Evolutionary conservation across 768 basidiomycete species (phyloP).

Genomic region (Exidia glandulosa): DNA sequence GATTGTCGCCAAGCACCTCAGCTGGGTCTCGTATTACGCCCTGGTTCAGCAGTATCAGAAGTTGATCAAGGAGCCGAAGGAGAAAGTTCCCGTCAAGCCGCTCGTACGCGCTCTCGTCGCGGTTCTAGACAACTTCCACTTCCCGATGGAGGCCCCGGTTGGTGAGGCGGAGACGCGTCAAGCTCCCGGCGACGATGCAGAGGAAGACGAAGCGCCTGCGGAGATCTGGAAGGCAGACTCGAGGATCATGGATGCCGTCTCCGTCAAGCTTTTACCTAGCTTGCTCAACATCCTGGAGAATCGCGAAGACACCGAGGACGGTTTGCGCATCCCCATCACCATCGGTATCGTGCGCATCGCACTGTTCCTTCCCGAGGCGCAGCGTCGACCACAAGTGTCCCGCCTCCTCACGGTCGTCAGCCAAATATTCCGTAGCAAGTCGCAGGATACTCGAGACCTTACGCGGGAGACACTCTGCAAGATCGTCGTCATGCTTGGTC

Average conservation of each 20-base stretch:
- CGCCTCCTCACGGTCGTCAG: constrained; percentile 74
- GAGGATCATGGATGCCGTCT: constrained; percentile 64
- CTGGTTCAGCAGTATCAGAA: constrained; percentile 75
- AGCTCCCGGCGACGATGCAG: constrained; percentile 16
- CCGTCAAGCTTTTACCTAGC: constrained; percentile 61
- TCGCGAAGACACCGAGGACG: constrained; percentile 74
- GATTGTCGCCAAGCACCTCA: constrained; percentile 59
- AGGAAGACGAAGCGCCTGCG: constrained; percentile 5
- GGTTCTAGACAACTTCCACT: constrained; percentile 84
- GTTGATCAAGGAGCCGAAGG: constrained; percentile 31
- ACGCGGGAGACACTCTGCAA: constrained; percentile 73
- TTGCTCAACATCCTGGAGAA: constrained; percentile 75
- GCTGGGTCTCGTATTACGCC: constrained; percentile 76
- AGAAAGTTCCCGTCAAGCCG: constrained; percentile 51
- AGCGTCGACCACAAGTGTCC: constrained; percentile 56
- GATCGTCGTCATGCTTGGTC: constrained; percentile 63
- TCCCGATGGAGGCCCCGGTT: constrained; percentile 60
- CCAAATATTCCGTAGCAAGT: constrained; percentile 83
- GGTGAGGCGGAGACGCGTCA: constrained; percentile 12
- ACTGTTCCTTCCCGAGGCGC: constrained; percentile 55
- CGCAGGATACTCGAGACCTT: constrained; percentile 85
- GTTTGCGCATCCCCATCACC: constrained; percentile 77
- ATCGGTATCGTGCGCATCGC: constrained; percentile 81
- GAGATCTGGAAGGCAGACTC: constrained; percentile 12
- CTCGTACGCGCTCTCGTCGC: constrained; percentile 79